Evolutionary conservation across 2,329 filamentous ascomycete species (phyloP), one percentile per base, ranked within the genome.

Genomic region (Magnaporthiopsis incrustans): DNA sequence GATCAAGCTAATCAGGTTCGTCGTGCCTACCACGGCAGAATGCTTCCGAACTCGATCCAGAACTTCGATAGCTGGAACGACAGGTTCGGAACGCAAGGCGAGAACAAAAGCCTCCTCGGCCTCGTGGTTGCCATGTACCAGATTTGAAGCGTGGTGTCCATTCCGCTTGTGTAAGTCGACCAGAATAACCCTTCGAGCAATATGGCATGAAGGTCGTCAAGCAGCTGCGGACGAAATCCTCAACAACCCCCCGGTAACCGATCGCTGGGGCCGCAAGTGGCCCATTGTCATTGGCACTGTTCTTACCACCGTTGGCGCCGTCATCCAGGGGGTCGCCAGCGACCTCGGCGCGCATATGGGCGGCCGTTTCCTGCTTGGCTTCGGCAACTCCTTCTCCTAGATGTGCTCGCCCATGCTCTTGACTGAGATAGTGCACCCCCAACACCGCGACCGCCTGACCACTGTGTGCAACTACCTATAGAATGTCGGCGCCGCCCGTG

Each of bases 71-170:
- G 72, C 33, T 82, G 79, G 79, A 73, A 79, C 69, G 70, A 71
- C 26, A 79, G 78, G 70, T 85, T 85, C 68, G 73, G 75, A 33
- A 68, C 73, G 71, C 26, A 27, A 2, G 38, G 60, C 18, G 35
- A 61, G 26, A 53, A 27, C 26, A 26, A 56, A 7, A 61, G 60
- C 44, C 60, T 61, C 53, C 73, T 79, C 11, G 85, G 85, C 62
- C 77, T 87, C 44, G 76, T 87, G 2, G 81, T 80, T 14, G 82
- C 84, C 14, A 80, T 84, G 66, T 87, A 87, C 73, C 83, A 83
- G 68, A 80, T 87, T 57, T 84, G 84, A 59, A 83, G 82, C 64
- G 78, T 87, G 64, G 73, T 77, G 57, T 82, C 82, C 27, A 82
- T 87, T 50, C 83, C 83, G 1, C 74, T 87, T 35, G 82, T 86